These are phyloP conservation scores for Peribolospora kevripleyi DNA, from an alignment of 768 basidiomycete species.

Conservation along the genomic window DNA sequence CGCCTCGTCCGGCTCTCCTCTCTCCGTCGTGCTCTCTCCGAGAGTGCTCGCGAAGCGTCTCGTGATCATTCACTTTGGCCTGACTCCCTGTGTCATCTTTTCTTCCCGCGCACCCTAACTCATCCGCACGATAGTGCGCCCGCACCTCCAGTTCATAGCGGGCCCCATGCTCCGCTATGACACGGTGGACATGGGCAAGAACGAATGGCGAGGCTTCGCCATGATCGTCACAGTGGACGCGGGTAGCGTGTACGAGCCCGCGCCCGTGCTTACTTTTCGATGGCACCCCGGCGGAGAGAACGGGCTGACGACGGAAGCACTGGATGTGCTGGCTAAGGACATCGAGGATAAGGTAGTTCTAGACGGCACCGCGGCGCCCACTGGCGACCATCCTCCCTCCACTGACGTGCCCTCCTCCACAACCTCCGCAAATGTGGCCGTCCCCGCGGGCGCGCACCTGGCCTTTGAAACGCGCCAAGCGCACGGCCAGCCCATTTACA, in stretches of 20 bases:
- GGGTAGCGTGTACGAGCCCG: slow-evolving; percentile 51
- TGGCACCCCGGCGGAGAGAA: slow-evolving; percentile 39
- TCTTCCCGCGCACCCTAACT: too few relatives aligned
- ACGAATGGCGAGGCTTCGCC: slow-evolving; percentile 64
- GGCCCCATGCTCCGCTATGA: slow-evolving; percentile 25
- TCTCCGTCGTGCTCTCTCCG: too few relatives aligned
- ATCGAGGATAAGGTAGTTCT: background rate
- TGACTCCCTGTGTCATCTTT: too few relatives aligned
- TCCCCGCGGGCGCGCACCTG: slow-evolving; percentile 4
- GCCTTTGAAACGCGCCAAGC: background rate
- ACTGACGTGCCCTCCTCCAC: background rate
- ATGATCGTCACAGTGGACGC: slow-evolving; percentile 68
- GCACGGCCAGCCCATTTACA: slow-evolving; percentile 11
- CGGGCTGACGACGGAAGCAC: slow-evolving; percentile 9
- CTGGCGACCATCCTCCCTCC: background rate
- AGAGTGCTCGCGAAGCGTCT: too few relatives aligned
- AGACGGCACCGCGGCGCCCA: slow-evolving; percentile 7
- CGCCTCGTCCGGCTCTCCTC: too few relatives aligned
- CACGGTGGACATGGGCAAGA: slow-evolving; percentile 33
- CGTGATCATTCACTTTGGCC: too few relatives aligned
- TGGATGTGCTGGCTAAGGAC: background rate
- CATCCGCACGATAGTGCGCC: too few relatives aligned
- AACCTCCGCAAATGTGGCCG: slow-evolving; percentile 1
- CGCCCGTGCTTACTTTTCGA: slow-evolving; percentile 40
- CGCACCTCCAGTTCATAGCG: background rate